Evolutionary conservation across 192 early-diverging fungal species (phyloP).

Genomic region (Podochytrium sp.): DNA sequence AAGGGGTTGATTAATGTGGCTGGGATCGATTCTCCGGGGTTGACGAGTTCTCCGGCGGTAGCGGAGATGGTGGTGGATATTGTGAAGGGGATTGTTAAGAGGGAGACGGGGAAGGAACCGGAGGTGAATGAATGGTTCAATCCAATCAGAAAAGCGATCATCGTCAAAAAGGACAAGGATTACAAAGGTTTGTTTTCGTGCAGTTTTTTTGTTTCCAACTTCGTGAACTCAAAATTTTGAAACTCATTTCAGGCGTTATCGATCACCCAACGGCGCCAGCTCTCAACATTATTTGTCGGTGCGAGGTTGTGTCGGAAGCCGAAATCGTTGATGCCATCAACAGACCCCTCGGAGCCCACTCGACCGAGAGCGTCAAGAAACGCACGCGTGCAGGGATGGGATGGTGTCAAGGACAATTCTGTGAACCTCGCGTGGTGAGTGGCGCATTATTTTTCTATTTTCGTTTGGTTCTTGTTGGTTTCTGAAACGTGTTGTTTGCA

Average conservation of each 20-base stretch:
- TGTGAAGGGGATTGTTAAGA: constrained; percentile 6
- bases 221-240: not conserved
- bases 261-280: constrained; percentile 43
- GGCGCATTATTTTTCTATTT: no score
- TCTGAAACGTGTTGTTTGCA: not conserved
- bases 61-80: constrained; percentile 42
- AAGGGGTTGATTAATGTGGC: constrained; percentile 51
- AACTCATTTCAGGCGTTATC: constrained; percentile 28
- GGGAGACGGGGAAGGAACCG: not conserved
- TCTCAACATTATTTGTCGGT: constrained; percentile 54
- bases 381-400: constrained; percentile 56
- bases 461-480: not conserved
- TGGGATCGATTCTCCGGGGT: constrained; percentile 57
- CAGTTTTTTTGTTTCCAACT: not conserved
- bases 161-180: constrained; percentile 35
- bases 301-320: constrained; percentile 50
- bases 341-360: constrained; percentile 38
- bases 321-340: constrained; percentile 54
- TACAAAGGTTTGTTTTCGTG: constrained; percentile 19
- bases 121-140: constrained; percentile 31
- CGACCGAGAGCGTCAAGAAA: constrained; percentile 50
- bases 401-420: constrained; percentile 51
- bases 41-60: constrained; percentile 49
- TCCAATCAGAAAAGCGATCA: constrained; percentile 39
- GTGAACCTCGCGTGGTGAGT: constrained; percentile 45